Conservation (phyloP, 768 basidiomycete genomes). For the Serpula lacrymans region DNA sequence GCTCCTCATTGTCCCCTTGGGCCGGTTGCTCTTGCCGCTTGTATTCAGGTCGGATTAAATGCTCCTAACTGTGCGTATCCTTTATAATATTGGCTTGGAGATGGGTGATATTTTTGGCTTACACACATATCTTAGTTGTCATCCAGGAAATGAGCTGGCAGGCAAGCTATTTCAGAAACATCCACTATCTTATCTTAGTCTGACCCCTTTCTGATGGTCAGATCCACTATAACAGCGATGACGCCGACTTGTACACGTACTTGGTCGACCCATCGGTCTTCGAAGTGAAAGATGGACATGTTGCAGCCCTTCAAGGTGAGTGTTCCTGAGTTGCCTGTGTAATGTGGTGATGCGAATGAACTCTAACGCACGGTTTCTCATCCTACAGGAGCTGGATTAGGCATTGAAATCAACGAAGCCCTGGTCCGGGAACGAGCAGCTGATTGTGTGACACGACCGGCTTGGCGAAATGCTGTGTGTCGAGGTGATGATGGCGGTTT, state of each 20-base stretch:
- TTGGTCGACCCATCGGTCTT: slow-evolving; percentile 51
- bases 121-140: slow-evolving; percentile 35
- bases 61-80: slow-evolving; percentile 53
- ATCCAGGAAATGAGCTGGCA: slow-evolving; percentile 69
- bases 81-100: not conserved
- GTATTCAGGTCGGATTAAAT: slow-evolving; percentile 57
- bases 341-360: slow-evolving; percentile 2
- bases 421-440: slow-evolving; percentile 37
- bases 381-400: slow-evolving; percentile 50
- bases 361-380: slow-evolving; percentile 1
- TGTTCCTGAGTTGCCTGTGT: not conserved
- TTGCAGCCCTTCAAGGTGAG: slow-evolving; percentile 41
- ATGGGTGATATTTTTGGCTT: not conserved
- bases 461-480: slow-evolving; percentile 41
- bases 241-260: slow-evolving; percentile 63
- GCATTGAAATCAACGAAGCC: slow-evolving; percentile 58
- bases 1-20: slow-evolving; percentile 74
- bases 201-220: slow-evolving; percentile 14
- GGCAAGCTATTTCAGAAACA: slow-evolving; percentile 23
- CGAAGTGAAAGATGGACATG: slow-evolving; percentile 47
- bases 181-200: not conserved
- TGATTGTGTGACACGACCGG: slow-evolving; percentile 10
- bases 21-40: slow-evolving; percentile 69
- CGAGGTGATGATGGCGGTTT: slow-evolving; percentile 52
- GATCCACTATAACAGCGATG: slow-evolving; percentile 62